Conservation (phyloP, 208 protist species). For the Leishmania tropica region DNA sequence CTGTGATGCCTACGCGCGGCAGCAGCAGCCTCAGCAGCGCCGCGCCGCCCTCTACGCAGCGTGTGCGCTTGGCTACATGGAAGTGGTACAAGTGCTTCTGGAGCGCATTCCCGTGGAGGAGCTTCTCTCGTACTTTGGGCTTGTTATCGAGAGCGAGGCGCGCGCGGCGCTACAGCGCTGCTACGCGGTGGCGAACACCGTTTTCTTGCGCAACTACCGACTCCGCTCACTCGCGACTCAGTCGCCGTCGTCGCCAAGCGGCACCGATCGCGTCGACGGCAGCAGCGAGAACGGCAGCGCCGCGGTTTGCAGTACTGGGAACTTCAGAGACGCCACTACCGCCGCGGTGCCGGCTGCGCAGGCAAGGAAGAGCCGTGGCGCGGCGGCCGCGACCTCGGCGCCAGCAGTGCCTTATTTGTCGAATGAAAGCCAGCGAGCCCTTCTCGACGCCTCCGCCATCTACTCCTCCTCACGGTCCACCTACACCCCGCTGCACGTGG, state of each 20-base stretch:
- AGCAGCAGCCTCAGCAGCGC: constrained; percentile 45
- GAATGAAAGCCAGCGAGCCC: constrained; percentile 27
- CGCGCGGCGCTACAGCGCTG: constrained; percentile 25
- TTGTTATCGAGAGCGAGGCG: constrained; percentile 42
- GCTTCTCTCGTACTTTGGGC: constrained; percentile 57
- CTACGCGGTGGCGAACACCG: constrained; percentile 17
- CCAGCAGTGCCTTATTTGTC: constrained; percentile 9
- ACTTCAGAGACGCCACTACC: no score
- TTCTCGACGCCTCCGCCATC: constrained; percentile 29
- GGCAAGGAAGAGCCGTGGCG: no score
- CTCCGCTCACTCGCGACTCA: constrained; percentile 5
- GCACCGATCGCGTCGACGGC: no score
- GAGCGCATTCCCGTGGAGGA: constrained; percentile 72
- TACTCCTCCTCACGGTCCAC: constrained; percentile 48
- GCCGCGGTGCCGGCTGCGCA: no score
- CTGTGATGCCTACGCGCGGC: constrained; percentile 1
- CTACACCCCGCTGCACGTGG: constrained; percentile 76
- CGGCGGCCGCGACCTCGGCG: not conserved
- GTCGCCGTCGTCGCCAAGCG: not conserved
- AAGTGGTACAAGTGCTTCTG: constrained; percentile 70
- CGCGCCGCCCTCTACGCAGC: constrained; percentile 60
- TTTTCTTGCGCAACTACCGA: constrained; percentile 24
- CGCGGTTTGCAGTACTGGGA: no score
- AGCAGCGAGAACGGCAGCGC: no score
- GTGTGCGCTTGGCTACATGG: constrained; percentile 68